Percentiles rank a stretch among this genome's conserved stretches.
phyloP scores from a whole-genome alignment of 2,329 filamentous ascomycete genomes.

The Teratosphaeria destructans region DNA sequence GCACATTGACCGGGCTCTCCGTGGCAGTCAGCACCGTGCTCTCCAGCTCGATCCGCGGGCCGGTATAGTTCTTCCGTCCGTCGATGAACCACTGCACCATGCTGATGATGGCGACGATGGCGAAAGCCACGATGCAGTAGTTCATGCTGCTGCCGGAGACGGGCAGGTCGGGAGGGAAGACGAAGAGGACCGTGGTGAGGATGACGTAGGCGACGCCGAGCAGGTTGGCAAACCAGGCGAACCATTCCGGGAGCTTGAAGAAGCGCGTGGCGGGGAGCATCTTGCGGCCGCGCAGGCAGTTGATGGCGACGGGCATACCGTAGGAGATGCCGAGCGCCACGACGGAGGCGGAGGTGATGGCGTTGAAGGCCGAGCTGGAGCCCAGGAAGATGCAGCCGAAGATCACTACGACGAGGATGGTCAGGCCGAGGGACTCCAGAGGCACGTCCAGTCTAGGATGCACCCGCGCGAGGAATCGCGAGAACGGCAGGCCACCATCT shows the following conservation, averaged over 20 bases:
- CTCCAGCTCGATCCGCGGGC: slow-evolving; percentile 31
- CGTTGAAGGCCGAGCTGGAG: slow-evolving; percentile 28
- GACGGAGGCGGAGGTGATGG: slow-evolving; percentile 43
- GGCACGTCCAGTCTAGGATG: slow-evolving; percentile 26
- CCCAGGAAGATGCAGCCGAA: slow-evolving; percentile 29
- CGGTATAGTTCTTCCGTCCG: slow-evolving; percentile 50
- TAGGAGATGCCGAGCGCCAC: slow-evolving; percentile 64
- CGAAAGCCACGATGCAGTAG: slow-evolving; percentile 48
- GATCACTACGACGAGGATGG: slow-evolving; percentile 22
- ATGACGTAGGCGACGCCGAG: slow-evolving; percentile 54
- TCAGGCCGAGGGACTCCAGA: slow-evolving; percentile 24
- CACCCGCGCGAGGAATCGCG: slow-evolving; percentile 24
- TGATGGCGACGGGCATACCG: slow-evolving; percentile 61
- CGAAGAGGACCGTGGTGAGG: slow-evolving; percentile 64
- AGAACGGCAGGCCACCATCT: slow-evolving; percentile 26
- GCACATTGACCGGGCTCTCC: slow-evolving; percentile 5
- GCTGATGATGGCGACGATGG: slow-evolving; percentile 47
- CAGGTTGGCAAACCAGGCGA: slow-evolving; percentile 52
- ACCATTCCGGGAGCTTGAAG: slow-evolving; percentile 44
- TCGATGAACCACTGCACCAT: slow-evolving; percentile 50
- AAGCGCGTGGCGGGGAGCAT: slow-evolving; percentile 48
- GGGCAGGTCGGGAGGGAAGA: slow-evolving; percentile 59
- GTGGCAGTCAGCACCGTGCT: slow-evolving; percentile 19
- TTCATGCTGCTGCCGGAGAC: slow-evolving; percentile 61
- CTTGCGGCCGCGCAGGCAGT: slow-evolving; percentile 54